A percentile compares a stretch with the other conserved stretches of the same genome.
Evolutionary conservation across 2,329 filamentous ascomycete species (phyloP).

Genomic region (Nemania sp.): DNA sequence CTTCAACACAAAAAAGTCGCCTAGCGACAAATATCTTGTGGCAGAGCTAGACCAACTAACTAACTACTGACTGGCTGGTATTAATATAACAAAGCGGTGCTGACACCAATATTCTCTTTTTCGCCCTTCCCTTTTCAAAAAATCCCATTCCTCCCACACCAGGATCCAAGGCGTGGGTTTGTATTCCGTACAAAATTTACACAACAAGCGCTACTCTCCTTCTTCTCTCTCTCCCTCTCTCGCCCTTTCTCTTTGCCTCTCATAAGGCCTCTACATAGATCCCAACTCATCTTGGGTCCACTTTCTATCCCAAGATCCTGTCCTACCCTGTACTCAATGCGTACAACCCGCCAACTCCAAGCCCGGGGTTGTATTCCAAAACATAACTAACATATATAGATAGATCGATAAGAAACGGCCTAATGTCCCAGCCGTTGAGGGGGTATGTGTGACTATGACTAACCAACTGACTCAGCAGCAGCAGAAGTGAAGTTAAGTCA

Average conservation of each 20-base stretch:
- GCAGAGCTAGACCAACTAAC: slow-evolving; percentile 1
- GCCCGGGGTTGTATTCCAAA: slow-evolving; percentile 5
- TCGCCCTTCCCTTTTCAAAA: background rate
- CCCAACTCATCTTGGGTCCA: background rate
- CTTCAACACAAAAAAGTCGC: background rate
- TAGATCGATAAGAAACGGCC: slow-evolving; percentile 11
- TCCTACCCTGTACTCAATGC: background rate
- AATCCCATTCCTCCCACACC: background rate
- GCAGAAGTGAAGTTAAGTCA: background rate
- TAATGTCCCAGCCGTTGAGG: slow-evolving; percentile 12
- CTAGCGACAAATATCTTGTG: slow-evolving; percentile 2
- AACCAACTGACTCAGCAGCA: no score
- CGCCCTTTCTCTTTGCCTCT: background rate
- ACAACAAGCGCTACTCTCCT: slow-evolving; percentile 14
- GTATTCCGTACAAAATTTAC: slow-evolving; percentile 1
- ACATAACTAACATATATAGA: background rate
- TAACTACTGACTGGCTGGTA: background rate
- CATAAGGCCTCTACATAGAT: background rate
- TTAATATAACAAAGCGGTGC: background rate
- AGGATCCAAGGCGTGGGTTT: background rate
- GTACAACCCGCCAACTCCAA: slow-evolving; percentile 21
- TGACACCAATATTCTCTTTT: slow-evolving; percentile 8
- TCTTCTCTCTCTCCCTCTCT: slow-evolving; percentile 2
- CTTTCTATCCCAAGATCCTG: background rate
- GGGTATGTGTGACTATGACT: background rate